Conservation (phyloP, 208 protist genomes). For the Trichomonas vaginalis region DNA sequence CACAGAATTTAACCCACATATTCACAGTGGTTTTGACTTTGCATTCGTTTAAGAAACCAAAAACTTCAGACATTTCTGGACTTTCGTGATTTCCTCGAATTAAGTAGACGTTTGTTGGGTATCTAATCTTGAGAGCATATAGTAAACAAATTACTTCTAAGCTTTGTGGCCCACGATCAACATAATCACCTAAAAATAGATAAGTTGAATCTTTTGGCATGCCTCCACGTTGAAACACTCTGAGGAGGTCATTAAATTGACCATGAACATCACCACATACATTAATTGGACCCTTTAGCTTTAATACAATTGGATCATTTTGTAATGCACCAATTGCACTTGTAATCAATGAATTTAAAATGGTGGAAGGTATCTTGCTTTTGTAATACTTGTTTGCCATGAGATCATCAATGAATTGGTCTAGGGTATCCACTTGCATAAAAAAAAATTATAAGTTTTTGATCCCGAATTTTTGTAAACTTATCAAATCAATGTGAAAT, state of each 20-base stretch:
- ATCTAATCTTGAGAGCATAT: neutral
- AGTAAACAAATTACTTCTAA: neutral
- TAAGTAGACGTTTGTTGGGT: conserved; percentile 71
- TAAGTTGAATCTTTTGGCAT: neutral
- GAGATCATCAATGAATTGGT: too few species aligned
- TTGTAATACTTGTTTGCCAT: too few species aligned
- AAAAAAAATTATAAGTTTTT: too few species aligned
- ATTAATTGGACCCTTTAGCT: neutral
- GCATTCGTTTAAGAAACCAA: conserved; percentile 66
- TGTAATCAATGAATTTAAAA: too few species aligned
- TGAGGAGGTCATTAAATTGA: conserved; percentile 31
- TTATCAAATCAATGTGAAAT: too few species aligned
- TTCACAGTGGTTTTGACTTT: conserved; percentile 86
- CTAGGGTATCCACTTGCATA: too few species aligned
- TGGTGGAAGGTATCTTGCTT: too few species aligned
- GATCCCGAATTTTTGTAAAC: too few species aligned
- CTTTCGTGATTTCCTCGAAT: conserved; percentile 94
- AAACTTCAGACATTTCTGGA: conserved; percentile 79
- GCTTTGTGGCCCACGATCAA: neutral
- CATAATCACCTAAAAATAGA: conserved; percentile 1
- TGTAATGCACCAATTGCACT: too few species aligned
- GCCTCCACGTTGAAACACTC: conserved; percentile 26
- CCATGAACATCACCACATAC: conserved; percentile 37
- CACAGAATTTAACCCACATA: conserved; percentile 92
- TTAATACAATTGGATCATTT: too few species aligned